Conservation (phyloP, 2,329 filamentous ascomycete genomes). For the Stagonosporopsis vannaccii region DNA sequence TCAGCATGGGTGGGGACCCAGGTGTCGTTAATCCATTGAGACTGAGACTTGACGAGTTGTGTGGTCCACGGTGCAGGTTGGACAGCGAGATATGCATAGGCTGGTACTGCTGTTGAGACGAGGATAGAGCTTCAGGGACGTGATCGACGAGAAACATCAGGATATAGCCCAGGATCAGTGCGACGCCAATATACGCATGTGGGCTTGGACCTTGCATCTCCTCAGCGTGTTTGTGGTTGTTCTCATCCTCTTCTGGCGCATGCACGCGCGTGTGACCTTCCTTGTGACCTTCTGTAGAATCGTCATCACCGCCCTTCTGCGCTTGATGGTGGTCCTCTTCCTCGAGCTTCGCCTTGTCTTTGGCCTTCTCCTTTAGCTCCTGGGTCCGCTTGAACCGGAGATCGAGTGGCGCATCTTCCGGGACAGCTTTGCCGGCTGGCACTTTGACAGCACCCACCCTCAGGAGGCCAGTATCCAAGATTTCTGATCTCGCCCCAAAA, state of each 20-base stretch:
- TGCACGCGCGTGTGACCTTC: constrained; percentile 48
- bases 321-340: constrained; percentile 33
- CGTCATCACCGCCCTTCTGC: constrained; percentile 48
- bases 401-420: constrained; percentile 32
- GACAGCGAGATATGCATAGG: constrained; percentile 89
- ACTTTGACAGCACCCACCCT: constrained; percentile 29
- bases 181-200: constrained; percentile 83
- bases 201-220: constrained; percentile 56
- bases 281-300: constrained; percentile 48
- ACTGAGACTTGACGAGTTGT: constrained; percentile 49
- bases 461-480: constrained; percentile 22
- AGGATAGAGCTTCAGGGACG: constrained; percentile 42
- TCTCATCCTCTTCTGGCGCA: constrained; percentile 43
- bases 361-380: constrained; percentile 35
- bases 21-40: constrained; percentile 41
- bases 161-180: constrained; percentile 86
- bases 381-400: constrained; percentile 30
- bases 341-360: constrained; percentile 29
- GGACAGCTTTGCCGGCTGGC: constrained; percentile 27
- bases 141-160: constrained; percentile 94
- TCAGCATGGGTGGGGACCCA: constrained; percentile 29
- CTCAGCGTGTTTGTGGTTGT: constrained; percentile 54
- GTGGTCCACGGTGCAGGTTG: constrained; percentile 68
- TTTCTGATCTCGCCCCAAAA: constrained; percentile 30
- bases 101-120: constrained; percentile 67